Conservation (phyloP, 2,329 filamentous ascomycete genomes). For the Ustulina deusta region DNA sequence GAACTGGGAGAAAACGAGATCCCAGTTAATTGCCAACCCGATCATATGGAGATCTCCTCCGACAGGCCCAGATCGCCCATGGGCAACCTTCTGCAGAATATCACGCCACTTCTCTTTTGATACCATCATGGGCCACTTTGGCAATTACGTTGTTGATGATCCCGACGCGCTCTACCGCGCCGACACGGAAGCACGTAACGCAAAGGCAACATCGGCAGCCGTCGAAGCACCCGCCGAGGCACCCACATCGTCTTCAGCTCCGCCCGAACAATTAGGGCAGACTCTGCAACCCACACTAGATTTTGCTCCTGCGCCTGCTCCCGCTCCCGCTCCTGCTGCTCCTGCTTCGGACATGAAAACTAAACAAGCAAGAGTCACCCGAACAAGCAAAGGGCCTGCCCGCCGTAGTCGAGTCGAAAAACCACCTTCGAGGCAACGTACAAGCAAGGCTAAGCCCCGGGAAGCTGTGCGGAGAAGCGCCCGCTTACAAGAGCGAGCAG, state of each 20-base stretch:
- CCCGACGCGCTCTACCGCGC: background rate
- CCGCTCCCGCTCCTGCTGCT: background rate
- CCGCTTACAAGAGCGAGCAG: slow-evolving; percentile 13
- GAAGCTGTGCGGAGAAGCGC: slow-evolving; percentile 24
- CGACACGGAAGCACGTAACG: background rate
- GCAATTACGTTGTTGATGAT: slow-evolving; percentile 8
- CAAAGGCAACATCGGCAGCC: background rate
- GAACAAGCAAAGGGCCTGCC: background rate
- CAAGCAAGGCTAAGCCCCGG: background rate
- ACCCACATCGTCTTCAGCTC: background rate
- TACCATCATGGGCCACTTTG: slow-evolving; percentile 20
- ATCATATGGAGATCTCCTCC: background rate
- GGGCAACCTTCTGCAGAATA: background rate
- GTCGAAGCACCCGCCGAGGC: background rate
- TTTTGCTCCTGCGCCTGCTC: background rate
- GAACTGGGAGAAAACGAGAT: background rate
- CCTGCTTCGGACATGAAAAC: background rate
- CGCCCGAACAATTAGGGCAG: background rate
- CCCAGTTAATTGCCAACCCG: background rate
- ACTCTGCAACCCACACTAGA: background rate
- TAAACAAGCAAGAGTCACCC: background rate
- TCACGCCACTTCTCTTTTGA: slow-evolving; percentile 24
- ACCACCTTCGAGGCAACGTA: slow-evolving; percentile 6
- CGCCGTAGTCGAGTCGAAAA: slow-evolving; percentile 17
- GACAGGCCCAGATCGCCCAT: background rate